Percentiles rank a stretch among this genome's conserved stretches.
These are phyloP conservation scores for Skeletonema tropicum DNA, from an alignment of 108 stramenopile species.

Conservation along the genomic window DNA sequence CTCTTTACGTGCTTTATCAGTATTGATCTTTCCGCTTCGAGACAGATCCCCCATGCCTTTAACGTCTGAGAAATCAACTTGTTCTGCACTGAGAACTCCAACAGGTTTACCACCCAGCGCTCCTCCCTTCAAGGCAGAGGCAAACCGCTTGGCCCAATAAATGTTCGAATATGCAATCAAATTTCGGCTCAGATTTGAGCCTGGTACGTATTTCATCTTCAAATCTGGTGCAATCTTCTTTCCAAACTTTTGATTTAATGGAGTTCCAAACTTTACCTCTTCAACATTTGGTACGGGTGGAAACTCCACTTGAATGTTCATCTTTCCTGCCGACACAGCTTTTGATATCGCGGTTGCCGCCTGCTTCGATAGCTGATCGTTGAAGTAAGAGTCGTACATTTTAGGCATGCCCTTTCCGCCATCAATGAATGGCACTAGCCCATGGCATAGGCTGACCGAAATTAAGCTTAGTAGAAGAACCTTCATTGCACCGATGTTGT, in stretches of 20 bases:
- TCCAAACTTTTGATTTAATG: constrained; percentile 85
- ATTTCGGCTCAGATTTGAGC: constrained; percentile 79
- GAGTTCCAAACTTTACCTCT: constrained; percentile 85
- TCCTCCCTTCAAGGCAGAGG: constrained; percentile 57
- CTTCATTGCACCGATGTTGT: background rate
- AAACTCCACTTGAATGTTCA: constrained; percentile 82
- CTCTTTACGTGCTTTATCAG: constrained; percentile 36
- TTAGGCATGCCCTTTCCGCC: constrained; percentile 82
- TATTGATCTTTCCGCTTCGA: constrained; percentile 47
- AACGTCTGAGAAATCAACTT: constrained; percentile 65
- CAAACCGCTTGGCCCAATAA: constrained; percentile 88
- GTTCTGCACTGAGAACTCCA: constrained; percentile 77
- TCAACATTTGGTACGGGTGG: constrained; percentile 86
- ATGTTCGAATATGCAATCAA: constrained; percentile 86
- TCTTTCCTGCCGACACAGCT: constrained; percentile 71
- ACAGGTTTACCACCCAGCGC: constrained; percentile 65
- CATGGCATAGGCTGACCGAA: constrained; percentile 6
- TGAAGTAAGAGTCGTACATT: constrained; percentile 75
- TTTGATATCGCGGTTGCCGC: constrained; percentile 63
- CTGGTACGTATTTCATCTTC: constrained; percentile 81
- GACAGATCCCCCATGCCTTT: constrained; percentile 59
- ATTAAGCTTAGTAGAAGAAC: background rate
- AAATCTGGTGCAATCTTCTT: constrained; percentile 76
- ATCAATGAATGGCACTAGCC: constrained; percentile 66
- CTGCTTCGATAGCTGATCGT: constrained; percentile 80